Base-by-base conservation (phyloP, 208 protist genomes). In the Leishmania mexicana region DNA sequence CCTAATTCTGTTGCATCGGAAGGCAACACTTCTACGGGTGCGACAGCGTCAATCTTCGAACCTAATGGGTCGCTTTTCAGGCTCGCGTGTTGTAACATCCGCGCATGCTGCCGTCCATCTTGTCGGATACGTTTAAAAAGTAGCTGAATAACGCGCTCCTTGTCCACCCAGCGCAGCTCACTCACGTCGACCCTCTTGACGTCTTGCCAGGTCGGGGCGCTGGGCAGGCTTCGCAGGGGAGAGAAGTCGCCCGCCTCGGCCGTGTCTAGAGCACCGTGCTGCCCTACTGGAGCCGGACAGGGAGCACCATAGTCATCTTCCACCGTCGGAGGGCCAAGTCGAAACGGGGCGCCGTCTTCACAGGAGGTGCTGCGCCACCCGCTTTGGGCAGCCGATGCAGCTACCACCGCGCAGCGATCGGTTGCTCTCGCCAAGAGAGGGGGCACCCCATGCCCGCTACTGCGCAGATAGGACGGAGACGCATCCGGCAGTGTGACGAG, bases 61-160 rank as follows among this genome's bases (percentile, higher is more conserved):
- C 8, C 51, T 2, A 45, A 67, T 35, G 31, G 7, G 28, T 51
- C 57, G 5, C 10, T 21, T 60, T 76, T 1, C 0, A 4, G 11
- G 3, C 15, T 42, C n/a, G 60, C 72, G 10, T n/a, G 45, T 21
- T 40, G 53, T 40, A 60, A 19, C 68, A 67, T 38, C 19, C 15
- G 31, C 57, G 64, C 64, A 0, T 71, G 72, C 45, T 71, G 83
- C 21, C 70, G 84, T 21, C 78, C 75, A 75, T 92, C 85, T 24
- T 83, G 81, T 38, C 92, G 90, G 1, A 97, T 85, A 8, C 88
- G 87, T 79, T 95, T 93, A 72, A 97, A 97, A 2, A 98, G 90
- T 31, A 90, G 76, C 58, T 90, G 90, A 28, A 98, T 78, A 0
- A 98, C 95, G 0, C 95, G 91, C 86, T 98, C 96, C 88, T 98